These are phyloP conservation scores for Coniella lustricola DNA, from an alignment of 2,329 filamentous ascomycete genomes.

Conservation along the genomic window DNA sequence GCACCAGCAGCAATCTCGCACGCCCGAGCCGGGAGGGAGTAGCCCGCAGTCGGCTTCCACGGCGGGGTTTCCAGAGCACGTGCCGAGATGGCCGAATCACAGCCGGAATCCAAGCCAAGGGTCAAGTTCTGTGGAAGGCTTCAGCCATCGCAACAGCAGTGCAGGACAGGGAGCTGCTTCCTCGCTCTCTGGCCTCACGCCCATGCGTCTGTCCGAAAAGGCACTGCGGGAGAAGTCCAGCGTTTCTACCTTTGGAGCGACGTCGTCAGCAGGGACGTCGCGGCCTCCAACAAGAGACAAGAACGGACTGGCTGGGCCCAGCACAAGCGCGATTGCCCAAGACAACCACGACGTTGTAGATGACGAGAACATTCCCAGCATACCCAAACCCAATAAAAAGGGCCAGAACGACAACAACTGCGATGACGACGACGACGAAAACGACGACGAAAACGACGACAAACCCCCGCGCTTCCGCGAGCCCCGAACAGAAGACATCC, in stretches of 20 bases:
- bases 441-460: slow-evolving; percentile 19
- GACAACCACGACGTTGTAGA: slow-evolving; percentile 34
- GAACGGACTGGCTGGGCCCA: slow-evolving; percentile 18
- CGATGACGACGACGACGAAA: slow-evolving; percentile 19
- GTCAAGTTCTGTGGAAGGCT: slow-evolving; percentile 40
- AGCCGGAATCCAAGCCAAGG: slow-evolving; percentile 39
- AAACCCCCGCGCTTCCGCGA: slow-evolving; percentile 50
- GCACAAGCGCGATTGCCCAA: slow-evolving; percentile 23
- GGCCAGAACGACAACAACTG: slow-evolving; percentile 15
- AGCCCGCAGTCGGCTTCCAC: slow-evolving; percentile 18
- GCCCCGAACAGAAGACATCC: slow-evolving; percentile 75
- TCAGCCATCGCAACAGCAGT: slow-evolving; percentile 22
- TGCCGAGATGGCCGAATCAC: slow-evolving; percentile 30
- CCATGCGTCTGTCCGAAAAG: slow-evolving; percentile 16
- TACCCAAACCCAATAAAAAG: no score
- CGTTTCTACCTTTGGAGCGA: slow-evolving; percentile 54
- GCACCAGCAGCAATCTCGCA: slow-evolving; percentile 32
- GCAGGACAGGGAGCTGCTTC: no score
- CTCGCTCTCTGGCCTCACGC: slow-evolving; percentile 7
- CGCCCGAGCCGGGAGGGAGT: slow-evolving; percentile 28
- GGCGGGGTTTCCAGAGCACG: slow-evolving; percentile 5
- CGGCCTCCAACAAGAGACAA: slow-evolving; percentile 52
- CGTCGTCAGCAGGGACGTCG: slow-evolving; percentile 41
- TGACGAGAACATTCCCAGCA: slow-evolving; percentile 20
- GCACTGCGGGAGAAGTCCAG: slow-evolving; percentile 51